A percentile compares a stretch with the other conserved stretches of the same genome.
Conservation (phyloP, 768 basidiomycete genomes). For the Hebeloma cylindrosporum region DNA sequence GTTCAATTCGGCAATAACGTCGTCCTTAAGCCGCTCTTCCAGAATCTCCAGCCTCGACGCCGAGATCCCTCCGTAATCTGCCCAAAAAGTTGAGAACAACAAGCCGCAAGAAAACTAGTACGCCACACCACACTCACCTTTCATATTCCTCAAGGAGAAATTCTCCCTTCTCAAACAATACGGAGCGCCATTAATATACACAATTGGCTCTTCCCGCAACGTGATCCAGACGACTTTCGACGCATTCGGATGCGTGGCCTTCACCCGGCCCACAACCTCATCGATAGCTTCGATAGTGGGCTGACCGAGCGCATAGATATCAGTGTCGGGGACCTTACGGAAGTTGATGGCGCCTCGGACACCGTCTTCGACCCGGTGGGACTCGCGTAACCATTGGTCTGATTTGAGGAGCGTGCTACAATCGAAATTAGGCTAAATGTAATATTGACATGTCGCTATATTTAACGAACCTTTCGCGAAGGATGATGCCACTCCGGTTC, state of each 20-base stretch:
- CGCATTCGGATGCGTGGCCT: slow-evolving; percentile 55
- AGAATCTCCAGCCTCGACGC: slow-evolving; percentile 84
- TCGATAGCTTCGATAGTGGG: slow-evolving; percentile 87
- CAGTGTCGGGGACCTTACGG: slow-evolving; percentile 75
- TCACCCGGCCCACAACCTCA: slow-evolving; percentile 69
- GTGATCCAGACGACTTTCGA: slow-evolving; percentile 85
- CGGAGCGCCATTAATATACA: slow-evolving; percentile 90
- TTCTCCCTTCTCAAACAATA: slow-evolving; percentile 87
- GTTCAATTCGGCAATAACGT: slow-evolving; percentile 81
- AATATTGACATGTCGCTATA: no score
- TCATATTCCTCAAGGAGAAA: slow-evolving; percentile 91
- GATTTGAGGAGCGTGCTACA: slow-evolving; percentile 91
- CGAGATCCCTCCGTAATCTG: slow-evolving; percentile 95
- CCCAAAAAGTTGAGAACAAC: not conserved
- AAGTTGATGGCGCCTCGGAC: slow-evolving; percentile 96
- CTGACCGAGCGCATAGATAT: slow-evolving; percentile 91
- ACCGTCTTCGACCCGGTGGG: slow-evolving; percentile 59
- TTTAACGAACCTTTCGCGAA: slow-evolving; percentile 81
- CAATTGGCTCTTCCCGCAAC: slow-evolving; percentile 88
- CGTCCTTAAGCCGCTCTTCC: slow-evolving; percentile 86
- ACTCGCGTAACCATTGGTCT: slow-evolving; percentile 85
- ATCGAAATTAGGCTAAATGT: no score
- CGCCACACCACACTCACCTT: slow-evolving; percentile 47
- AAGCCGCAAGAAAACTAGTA: not conserved
- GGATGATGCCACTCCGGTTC: slow-evolving; percentile 92